Conservation (phyloP, 1,284 basidiomycete species). For the Heliocybe sulcata region DNA sequence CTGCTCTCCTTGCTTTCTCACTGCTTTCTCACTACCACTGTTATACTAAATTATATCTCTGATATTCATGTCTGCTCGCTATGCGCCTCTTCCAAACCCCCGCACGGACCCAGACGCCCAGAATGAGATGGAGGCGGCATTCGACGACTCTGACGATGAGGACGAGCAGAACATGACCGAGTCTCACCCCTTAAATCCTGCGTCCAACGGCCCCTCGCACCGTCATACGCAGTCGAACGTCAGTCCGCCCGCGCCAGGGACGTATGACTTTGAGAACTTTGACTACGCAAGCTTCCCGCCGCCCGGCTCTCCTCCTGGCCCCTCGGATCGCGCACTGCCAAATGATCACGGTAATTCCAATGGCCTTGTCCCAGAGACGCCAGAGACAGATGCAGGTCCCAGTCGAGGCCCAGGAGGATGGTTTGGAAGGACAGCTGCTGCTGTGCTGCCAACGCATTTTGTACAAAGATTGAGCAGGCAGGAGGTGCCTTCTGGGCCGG, state of each 20-base stretch:
- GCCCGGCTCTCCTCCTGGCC: constrained; percentile 77
- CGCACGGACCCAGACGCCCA: constrained; percentile 42
- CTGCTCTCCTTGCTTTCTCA: background rate
- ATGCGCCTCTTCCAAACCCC: constrained; percentile 63
- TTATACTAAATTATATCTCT: constrained; percentile 5
- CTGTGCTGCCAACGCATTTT: constrained; percentile 47
- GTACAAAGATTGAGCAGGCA: constrained; percentile 40
- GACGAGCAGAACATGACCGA: constrained; percentile 40
- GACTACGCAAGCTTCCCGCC: constrained; percentile 71
- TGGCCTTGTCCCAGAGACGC: constrained; percentile 58
- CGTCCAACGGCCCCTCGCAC: constrained; percentile 21
- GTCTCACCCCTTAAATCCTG: constrained; percentile 38
- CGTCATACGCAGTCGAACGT: background rate
- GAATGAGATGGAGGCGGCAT: constrained; percentile 70
- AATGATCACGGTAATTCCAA: constrained; percentile 80
- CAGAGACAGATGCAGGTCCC: constrained; percentile 25
- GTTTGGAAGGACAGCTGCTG: constrained; percentile 47
- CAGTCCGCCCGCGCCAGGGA: constrained; percentile 26
- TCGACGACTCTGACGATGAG: constrained; percentile 68
- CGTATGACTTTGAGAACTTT: constrained; percentile 83
- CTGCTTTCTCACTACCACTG: background rate
- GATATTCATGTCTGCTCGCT: constrained; percentile 50
- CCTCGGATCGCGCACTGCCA: constrained; percentile 51
- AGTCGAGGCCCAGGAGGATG: constrained; percentile 36
- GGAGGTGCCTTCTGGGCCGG: constrained; percentile 34